Conservation (phyloP, 2,329 filamentous ascomycete genomes). For the Clarireedia homoeocarpa region DNA sequence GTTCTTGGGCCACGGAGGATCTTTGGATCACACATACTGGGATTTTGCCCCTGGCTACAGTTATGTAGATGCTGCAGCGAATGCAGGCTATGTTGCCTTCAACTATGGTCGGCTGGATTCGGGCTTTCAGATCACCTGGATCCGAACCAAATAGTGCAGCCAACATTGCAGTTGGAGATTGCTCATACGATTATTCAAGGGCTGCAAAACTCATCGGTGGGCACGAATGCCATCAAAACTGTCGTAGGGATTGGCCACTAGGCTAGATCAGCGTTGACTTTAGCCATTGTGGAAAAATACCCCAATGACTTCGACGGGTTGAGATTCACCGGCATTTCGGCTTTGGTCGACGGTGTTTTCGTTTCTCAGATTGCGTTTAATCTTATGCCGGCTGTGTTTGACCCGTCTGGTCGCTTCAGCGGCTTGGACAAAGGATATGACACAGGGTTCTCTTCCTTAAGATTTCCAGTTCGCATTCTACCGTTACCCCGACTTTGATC, state of each 20-base stretch:
- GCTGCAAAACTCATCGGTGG: not conserved
- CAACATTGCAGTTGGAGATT: not conserved
- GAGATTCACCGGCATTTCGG: not conserved
- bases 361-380: not conserved
- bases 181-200: not conserved
- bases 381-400: not conserved
- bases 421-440: no score
- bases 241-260: not conserved
- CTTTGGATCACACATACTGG: slow-evolving; percentile 8
- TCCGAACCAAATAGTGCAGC: not conserved
- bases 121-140: not conserved
- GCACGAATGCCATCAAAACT: not conserved
- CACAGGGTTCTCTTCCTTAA: no score
- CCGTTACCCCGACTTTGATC: no score
- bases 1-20: slow-evolving; percentile 7
- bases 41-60: slow-evolving; percentile 37
- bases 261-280: not conserved
- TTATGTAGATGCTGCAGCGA: slow-evolving; percentile 46
- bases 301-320: not conserved
- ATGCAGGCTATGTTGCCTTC: slow-evolving; percentile 25
- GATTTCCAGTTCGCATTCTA: no score
- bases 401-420: not conserved
- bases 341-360: not conserved
- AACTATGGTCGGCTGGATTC: slow-evolving; percentile 9
- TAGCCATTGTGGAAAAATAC: not conserved